phyloP scores from a whole-genome alignment of 441 rosid species.

The Metrosideros polymorpha region DNA sequence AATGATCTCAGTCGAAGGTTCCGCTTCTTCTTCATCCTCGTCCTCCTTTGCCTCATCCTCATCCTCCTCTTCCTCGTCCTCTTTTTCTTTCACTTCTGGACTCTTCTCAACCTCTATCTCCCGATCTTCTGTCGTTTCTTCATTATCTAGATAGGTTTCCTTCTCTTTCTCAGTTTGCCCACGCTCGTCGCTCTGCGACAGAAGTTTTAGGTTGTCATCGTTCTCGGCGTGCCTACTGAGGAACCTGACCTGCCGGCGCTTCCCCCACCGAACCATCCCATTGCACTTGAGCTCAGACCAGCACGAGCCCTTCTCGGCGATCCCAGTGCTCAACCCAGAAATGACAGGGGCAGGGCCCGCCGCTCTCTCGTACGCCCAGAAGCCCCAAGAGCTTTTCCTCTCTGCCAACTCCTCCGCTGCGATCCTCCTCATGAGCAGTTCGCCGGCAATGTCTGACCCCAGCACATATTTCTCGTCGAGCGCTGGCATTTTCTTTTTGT shows the following conservation, averaged over 20 bases:
- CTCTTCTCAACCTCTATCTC: neutral
- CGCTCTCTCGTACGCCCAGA: slow-evolving; percentile 39
- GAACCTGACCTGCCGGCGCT: slow-evolving; percentile 51
- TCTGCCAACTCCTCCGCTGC: slow-evolving; percentile 37
- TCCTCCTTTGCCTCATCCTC: neutral
- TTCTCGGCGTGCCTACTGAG: slow-evolving; percentile 28
- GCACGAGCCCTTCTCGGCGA: slow-evolving; percentile 31
- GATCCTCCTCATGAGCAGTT: slow-evolving; percentile 54
- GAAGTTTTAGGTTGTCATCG: neutral
- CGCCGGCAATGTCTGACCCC: slow-evolving; percentile 49
- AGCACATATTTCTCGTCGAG: slow-evolving; percentile 58
- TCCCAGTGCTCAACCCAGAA: slow-evolving; percentile 3
- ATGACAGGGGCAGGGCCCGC: neutral
- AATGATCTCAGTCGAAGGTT: neutral
- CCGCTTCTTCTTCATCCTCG: slow-evolving; percentile 12
- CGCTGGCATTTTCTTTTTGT: slow-evolving; percentile 38
- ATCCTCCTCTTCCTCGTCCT: neutral
- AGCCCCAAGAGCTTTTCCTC: slow-evolving; percentile 33
- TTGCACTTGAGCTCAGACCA: slow-evolving; percentile 37
- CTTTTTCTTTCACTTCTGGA: neutral
- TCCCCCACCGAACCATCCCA: slow-evolving; percentile 76
- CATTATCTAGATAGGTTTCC: neutral
- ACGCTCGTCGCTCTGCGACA: neutral
- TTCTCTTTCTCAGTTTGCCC: neutral
- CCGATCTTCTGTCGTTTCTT: neutral